Evolutionary conservation across 345 rosid genomes (phyloP).

Genomic region (Rhodamnia argentea): DNA sequence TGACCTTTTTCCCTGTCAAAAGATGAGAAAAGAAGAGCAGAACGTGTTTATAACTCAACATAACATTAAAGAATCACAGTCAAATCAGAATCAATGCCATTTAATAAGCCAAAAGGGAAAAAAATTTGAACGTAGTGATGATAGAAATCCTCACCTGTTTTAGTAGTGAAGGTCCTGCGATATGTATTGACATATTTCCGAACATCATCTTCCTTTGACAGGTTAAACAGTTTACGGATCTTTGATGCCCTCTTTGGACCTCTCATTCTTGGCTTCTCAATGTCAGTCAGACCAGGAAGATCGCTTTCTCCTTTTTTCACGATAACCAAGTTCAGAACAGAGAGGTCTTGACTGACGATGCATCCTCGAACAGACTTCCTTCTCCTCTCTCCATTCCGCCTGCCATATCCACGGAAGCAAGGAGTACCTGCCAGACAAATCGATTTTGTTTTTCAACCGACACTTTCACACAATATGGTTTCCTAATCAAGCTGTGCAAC

Average conservation of each 20-base stretch:
- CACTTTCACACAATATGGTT: background rate
- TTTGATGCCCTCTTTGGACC: constrained; percentile 96
- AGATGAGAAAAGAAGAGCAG: background rate
- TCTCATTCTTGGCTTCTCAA: constrained; percentile 88
- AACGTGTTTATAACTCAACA: background rate
- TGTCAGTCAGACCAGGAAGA: constrained; percentile 84
- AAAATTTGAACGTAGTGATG: background rate
- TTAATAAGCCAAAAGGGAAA: background rate
- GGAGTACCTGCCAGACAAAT: constrained; percentile 23
- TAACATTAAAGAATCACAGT: background rate
- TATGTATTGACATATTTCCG: constrained; percentile 87
- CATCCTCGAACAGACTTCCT: constrained; percentile 63
- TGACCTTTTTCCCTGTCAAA: constrained; percentile 55
- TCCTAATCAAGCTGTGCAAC: background rate
- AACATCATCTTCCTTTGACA: constrained; percentile 86
- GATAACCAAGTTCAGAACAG: constrained; percentile 76
- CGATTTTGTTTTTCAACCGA: background rate
- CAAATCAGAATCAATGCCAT: background rate
- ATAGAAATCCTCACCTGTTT: constrained; percentile 31
- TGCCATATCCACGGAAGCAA: constrained; percentile 77
- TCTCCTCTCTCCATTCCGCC: constrained; percentile 25
- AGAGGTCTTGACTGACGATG: constrained; percentile 79
- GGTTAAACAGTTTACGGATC: constrained; percentile 77
- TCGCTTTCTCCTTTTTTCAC: constrained; percentile 86
- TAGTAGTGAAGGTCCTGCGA: constrained; percentile 63